These are phyloP conservation scores for Ogataea nitratoaversa DNA, from an alignment of 805 yeast genomes.

Conservation along the genomic window DNA sequence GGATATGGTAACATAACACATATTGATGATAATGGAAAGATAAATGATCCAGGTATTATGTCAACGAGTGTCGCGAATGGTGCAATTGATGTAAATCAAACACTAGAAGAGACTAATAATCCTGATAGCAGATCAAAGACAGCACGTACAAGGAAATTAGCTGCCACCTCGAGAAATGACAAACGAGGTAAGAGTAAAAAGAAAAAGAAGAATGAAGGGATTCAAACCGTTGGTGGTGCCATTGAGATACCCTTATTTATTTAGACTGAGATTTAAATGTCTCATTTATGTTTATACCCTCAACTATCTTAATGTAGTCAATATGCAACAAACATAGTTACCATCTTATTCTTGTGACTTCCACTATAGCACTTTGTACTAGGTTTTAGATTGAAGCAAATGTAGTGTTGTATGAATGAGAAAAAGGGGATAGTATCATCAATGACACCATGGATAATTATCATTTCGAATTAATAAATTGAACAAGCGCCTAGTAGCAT, in stretches of 20 bases:
- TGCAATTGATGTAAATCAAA: conserved; percentile 5
- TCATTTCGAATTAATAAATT: too few relatives aligned
- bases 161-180: conserved; percentile 6
- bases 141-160: not conserved
- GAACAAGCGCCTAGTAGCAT: too few relatives aligned
- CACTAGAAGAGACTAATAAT: conserved; percentile 2
- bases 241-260: conserved; percentile 43
- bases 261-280: too few relatives aligned
- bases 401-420: too few relatives aligned
- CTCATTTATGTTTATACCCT: too few relatives aligned
- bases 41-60: not conserved
- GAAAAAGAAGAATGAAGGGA: conserved; percentile 18
- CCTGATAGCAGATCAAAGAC: not conserved
- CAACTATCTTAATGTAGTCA: too few relatives aligned
- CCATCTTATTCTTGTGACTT: not conserved
- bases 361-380: too few relatives aligned
- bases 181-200: conserved; percentile 7
- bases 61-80: not conserved
- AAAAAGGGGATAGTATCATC: too few relatives aligned
- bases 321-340: not conserved
- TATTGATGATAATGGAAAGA: conserved; percentile 4
- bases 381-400: too few relatives aligned
- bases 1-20: conserved; percentile 12
- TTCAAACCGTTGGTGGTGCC: conserved; percentile 39
- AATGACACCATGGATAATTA: too few relatives aligned